Conservation (phyloP, 2,329 filamentous ascomycete species). For the Talaromyces sp. region DNA sequence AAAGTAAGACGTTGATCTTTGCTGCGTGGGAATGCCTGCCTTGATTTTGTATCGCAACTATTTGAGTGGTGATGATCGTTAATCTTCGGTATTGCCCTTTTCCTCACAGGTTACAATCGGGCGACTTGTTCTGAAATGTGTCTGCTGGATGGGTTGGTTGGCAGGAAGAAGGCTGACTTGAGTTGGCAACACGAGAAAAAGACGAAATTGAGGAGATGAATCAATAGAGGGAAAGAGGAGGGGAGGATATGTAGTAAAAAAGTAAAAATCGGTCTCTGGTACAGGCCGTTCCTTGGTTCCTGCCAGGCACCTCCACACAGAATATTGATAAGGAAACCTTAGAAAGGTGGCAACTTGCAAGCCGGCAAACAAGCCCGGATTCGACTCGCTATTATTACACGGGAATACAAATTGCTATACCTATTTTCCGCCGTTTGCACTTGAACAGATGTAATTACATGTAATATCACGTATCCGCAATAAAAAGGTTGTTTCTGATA, state of each 20-base stretch:
- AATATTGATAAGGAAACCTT: background rate
- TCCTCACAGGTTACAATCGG: constrained; percentile 3
- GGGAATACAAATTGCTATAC: background rate
- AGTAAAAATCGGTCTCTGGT: background rate
- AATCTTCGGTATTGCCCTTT: background rate
- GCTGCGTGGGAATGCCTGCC: constrained; percentile 18
- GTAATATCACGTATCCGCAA: background rate
- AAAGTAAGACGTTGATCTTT: background rate
- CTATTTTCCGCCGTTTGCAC: background rate
- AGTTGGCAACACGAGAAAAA: background rate
- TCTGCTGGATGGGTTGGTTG: background rate
- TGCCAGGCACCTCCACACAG: background rate
- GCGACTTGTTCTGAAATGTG: background rate
- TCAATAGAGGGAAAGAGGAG: background rate
- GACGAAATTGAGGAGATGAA: background rate
- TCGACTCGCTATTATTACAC: background rate
- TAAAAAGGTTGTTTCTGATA: constrained; percentile 7
- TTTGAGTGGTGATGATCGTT: no score
- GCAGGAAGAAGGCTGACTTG: background rate
- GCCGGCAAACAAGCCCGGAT: background rate
- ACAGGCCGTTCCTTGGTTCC: background rate
- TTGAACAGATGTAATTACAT: background rate
- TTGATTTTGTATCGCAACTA: background rate
- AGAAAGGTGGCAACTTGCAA: background rate
- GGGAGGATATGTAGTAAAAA: background rate